phyloP scores from a whole-genome alignment of 2,329 filamentous ascomycete genomes.

The Diaporthe ampelina region DNA sequence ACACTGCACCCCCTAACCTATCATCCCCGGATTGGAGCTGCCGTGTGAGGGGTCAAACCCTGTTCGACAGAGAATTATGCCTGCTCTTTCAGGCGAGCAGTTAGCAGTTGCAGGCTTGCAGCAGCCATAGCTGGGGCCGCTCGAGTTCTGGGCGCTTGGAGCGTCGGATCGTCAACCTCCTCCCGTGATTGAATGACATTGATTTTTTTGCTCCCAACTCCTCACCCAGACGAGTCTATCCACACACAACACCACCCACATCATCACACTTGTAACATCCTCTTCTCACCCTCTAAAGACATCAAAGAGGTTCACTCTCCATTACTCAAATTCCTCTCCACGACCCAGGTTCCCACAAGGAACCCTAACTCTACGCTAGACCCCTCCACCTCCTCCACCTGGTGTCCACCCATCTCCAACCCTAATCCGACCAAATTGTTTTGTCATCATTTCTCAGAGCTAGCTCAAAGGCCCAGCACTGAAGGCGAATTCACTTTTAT shows the following conservation, averaged over 20 bases:
- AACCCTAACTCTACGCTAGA: constrained; percentile 16
- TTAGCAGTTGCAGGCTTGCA: not conserved
- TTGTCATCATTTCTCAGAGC: constrained; percentile 28
- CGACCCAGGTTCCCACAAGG: not conserved
- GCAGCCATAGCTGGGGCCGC: not conserved
- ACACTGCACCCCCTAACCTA: not conserved
- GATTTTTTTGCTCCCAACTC: constrained; percentile 31
- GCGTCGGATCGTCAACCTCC: constrained; percentile 28
- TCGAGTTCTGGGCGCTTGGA: constrained; percentile 26
- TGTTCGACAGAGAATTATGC: constrained; percentile 21
- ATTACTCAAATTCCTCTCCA: not conserved
- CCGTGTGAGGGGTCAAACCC: constrained; percentile 24
- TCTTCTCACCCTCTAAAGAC: not conserved
- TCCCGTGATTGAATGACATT: constrained; percentile 30
- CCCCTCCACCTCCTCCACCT: constrained; percentile 22
- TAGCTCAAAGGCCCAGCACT: constrained; percentile 10
- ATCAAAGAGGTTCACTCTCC: not conserved
- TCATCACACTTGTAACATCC: not conserved
- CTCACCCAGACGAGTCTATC: constrained; percentile 20
- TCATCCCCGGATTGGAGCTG: constrained; percentile 11
- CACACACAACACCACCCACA: constrained; percentile 5
- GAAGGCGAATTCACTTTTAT: constrained; percentile 13
- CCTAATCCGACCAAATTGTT: constrained; percentile 30
- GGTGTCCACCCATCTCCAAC: constrained; percentile 34
- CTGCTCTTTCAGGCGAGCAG: constrained; percentile 3